phyloP scores from a whole-genome alignment of 106 monocot species.

The Allium sativum region DNA sequence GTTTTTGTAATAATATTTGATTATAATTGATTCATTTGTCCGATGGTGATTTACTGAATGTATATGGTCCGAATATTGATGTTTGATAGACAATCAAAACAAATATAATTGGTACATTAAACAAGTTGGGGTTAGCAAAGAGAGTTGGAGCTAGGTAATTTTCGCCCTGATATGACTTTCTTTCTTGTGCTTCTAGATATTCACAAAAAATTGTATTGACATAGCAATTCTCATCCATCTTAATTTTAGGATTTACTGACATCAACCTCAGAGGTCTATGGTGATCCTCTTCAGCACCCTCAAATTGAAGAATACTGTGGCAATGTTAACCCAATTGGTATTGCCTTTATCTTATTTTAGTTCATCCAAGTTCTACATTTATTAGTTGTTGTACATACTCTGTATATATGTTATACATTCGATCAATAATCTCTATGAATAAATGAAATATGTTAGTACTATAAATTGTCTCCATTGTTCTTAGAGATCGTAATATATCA shows the following conservation, averaged over 20 bases:
- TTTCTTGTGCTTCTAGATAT: too few relatives aligned
- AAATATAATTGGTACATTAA: constrained; percentile 92
- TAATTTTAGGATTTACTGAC: constrained; percentile 72
- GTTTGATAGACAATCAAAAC: constrained; percentile 84
- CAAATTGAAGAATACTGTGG: constrained; percentile 97
- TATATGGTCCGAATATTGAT: constrained; percentile 4
- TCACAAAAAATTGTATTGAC: too few relatives aligned
- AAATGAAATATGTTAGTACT: too few relatives aligned
- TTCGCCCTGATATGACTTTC: too few relatives aligned
- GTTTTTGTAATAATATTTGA: too few relatives aligned
- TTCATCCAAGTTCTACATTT: too few relatives aligned
- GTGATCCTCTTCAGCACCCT: constrained; percentile 97
- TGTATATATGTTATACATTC: too few relatives aligned
- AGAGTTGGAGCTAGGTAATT: constrained; percentile 87
- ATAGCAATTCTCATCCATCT: not conserved
- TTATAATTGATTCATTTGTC: too few relatives aligned
- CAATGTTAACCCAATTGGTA: constrained; percentile 98
- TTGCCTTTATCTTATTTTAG: not conserved
- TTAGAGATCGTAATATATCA: too few relatives aligned
- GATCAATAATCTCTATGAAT: too few relatives aligned
- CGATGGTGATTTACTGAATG: too few relatives aligned
- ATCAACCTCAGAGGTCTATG: constrained; percentile 95
- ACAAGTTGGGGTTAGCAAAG: constrained; percentile 97
- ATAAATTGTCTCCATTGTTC: not conserved
- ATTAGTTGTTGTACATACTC: too few relatives aligned